phyloP scores from a whole-genome alignment of 1,284 basidiomycete genomes.

The Schizophyllum amplum region DNA sequence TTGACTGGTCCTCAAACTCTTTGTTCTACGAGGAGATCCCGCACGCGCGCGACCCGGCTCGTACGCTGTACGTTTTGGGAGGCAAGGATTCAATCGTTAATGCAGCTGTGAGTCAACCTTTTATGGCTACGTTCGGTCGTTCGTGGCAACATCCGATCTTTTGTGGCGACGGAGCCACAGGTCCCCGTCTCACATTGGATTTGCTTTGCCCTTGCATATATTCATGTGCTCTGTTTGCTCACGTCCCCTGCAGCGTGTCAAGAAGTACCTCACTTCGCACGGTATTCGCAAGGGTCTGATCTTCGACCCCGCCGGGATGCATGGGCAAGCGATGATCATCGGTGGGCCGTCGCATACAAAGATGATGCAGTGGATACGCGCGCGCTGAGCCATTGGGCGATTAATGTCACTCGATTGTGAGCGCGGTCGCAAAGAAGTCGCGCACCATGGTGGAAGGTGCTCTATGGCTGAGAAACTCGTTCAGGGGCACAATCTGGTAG shows the following conservation, averaged over 20 bases:
- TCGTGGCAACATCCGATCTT: too few relatives aligned
- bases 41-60: slow-evolving; percentile 50
- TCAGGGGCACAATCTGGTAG: too few relatives aligned
- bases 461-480: too few relatives aligned
- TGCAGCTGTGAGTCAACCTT: slow-evolving; percentile 50
- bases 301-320: slow-evolving; percentile 60
- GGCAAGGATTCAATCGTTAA: slow-evolving; percentile 77
- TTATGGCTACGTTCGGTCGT: too few relatives aligned
- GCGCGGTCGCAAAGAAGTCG: too few relatives aligned
- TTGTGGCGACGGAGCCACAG: too few relatives aligned
- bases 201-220: too few relatives aligned
- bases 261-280: slow-evolving; percentile 67
- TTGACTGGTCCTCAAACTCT: slow-evolving; percentile 84
- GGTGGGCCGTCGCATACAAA: slow-evolving; percentile 46
- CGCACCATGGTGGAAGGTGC: too few relatives aligned
- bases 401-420: too few relatives aligned
- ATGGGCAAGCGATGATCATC: slow-evolving; percentile 64
- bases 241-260: slow-evolving; percentile 46
- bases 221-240: neutral
- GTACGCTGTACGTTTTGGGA: slow-evolving; percentile 68
- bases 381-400: too few relatives aligned
- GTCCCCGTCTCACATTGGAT: too few relatives aligned
- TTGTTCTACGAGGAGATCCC: slow-evolving; percentile 88
- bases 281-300: slow-evolving; percentile 65
- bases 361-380: slow-evolving; percentile 69